These are phyloP conservation scores for Ceratobasidium sp. DNA, from an alignment of 1,284 basidiomycete species.

Conservation along the genomic window DNA sequence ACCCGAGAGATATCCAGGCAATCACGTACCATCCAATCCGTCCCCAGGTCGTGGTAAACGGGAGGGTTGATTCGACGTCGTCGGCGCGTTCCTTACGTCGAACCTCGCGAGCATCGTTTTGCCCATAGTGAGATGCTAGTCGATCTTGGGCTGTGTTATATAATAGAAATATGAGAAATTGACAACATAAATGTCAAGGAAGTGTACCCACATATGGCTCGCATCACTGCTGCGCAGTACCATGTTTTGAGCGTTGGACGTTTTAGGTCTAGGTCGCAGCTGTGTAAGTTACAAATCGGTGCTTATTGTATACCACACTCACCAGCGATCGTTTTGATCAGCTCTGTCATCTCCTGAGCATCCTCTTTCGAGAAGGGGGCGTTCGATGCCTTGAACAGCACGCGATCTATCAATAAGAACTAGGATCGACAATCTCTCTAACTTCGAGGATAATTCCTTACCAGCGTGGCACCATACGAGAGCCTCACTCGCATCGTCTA, in stretches of 20 bases:
- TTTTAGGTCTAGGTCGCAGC: not conserved
- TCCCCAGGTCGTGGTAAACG: not conserved
- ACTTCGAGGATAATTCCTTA: not conserved
- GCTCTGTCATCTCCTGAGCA: constrained; percentile 18
- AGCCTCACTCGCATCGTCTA: constrained; percentile 11
- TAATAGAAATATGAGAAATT: not conserved
- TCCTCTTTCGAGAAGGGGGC: constrained; percentile 17
- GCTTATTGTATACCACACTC: too few relatives aligned
- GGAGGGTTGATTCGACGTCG: not conserved
- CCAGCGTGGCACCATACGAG: constrained; percentile 23
- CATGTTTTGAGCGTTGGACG: constrained; percentile 4
- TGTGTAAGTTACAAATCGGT: not conserved
- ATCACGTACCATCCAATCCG: not conserved
- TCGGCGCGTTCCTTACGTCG: constrained; percentile 4
- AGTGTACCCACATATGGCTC: constrained; percentile 20
- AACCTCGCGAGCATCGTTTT: constrained; percentile 16
- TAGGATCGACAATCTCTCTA: too few relatives aligned
- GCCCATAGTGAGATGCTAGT: constrained; percentile 23
- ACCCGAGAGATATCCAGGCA: not conserved
- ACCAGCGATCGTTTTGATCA: constrained; percentile 1
- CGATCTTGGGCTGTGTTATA: not conserved
- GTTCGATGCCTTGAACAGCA: constrained; percentile 7
- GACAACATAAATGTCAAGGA: not conserved
- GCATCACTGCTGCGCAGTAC: constrained; percentile 21
- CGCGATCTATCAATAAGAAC: not conserved